Percentiles rank a stretch among this genome's conserved stretches.
Conservation (phyloP, 208 protist species). For the Acanthamoeba healyi region DNA sequence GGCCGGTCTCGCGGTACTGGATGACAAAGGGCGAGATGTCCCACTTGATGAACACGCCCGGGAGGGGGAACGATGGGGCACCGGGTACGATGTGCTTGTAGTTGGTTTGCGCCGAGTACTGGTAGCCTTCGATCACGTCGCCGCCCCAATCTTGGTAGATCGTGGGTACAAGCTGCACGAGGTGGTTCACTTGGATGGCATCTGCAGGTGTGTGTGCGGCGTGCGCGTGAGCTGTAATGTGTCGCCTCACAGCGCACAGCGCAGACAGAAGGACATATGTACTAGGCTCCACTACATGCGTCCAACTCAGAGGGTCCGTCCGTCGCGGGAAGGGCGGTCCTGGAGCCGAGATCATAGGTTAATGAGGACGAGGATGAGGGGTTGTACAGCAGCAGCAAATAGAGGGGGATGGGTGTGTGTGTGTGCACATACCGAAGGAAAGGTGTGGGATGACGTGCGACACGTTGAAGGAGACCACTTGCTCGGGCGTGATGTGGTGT, state of each 20-base stretch:
- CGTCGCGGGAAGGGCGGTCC: background rate
- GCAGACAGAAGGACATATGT: too few species aligned
- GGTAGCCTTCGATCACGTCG: background rate
- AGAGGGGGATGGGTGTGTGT: too few species aligned
- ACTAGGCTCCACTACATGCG: background rate
- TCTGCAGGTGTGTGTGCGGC: too few species aligned
- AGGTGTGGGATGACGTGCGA: background rate
- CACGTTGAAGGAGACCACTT: constrained; percentile 1
- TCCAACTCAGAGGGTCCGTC: background rate
- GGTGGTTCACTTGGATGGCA: constrained; percentile 8
- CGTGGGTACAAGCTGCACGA: constrained; percentile 11
- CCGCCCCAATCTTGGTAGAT: constrained; percentile 12
- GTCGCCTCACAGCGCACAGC: too few species aligned
- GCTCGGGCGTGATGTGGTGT: background rate
- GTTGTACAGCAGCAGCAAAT: background rate
- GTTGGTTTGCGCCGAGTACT: constrained; percentile 55
- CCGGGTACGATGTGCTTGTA: background rate
- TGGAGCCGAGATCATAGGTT: background rate
- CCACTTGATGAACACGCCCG: constrained; percentile 63
- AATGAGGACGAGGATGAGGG: too few species aligned
- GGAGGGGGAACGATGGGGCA: background rate
- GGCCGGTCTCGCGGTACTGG: constrained; percentile 23
- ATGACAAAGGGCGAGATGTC: constrained; percentile 56
- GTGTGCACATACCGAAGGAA: constrained; percentile 1
- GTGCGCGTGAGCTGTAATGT: too few species aligned